A percentile compares a stretch with the other conserved stretches of the same genome.
These are phyloP conservation scores for Phoma sp. DNA, from an alignment of 2,329 filamentous ascomycete genomes.

Conservation along the genomic window DNA sequence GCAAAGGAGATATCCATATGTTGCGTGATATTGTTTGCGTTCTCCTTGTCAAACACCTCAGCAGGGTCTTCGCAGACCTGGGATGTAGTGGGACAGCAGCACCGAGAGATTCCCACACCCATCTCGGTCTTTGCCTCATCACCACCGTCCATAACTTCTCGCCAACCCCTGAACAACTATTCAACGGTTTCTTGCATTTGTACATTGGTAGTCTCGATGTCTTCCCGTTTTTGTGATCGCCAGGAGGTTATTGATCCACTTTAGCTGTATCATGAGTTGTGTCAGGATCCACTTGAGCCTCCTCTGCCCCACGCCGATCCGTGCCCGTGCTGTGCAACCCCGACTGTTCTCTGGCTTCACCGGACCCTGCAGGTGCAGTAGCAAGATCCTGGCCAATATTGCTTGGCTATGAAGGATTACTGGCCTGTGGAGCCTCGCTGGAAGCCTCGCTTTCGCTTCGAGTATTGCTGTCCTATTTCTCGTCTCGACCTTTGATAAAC, in stretches of 20 bases:
- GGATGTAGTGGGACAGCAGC: background rate
- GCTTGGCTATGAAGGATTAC: too few relatives aligned
- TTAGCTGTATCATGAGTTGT: background rate
- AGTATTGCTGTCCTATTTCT: background rate
- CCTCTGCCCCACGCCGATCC: slow-evolving; percentile 1
- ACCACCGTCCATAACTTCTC: background rate
- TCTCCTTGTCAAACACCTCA: background rate
- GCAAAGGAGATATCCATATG: background rate
- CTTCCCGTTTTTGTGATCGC: background rate
- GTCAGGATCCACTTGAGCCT: slow-evolving; percentile 6
- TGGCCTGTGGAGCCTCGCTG: background rate
- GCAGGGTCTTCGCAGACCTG: background rate
- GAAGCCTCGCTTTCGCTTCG: background rate
- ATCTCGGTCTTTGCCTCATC: background rate
- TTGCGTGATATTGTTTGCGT: background rate
- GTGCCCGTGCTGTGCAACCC: background rate
- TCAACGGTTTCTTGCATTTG: background rate
- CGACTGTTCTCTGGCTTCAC: background rate
- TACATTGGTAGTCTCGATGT: background rate
- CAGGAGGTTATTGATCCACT: background rate
- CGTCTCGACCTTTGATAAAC: background rate
- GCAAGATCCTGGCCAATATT: background rate
- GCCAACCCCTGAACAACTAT: background rate
- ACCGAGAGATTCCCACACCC: background rate
- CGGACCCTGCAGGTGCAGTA: background rate